Evolutionary conservation across 192 early-diverging fungal species (phyloP), one percentile per base, ranked within the genome.

Genomic region (Gaertneriomyces semiglobifer): DNA sequence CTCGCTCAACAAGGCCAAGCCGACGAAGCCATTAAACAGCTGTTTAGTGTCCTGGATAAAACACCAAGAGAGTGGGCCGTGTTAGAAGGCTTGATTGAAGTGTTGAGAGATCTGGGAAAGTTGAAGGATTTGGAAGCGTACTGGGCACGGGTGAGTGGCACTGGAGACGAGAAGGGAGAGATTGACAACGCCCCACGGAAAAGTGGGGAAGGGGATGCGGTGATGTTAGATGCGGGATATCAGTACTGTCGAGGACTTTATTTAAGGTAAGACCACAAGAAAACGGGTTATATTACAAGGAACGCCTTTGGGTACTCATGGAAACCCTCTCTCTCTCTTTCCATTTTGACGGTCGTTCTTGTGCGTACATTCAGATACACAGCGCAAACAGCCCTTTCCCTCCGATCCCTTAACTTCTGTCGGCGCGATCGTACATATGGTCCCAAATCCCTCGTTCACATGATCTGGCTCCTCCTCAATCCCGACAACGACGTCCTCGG

Each of bases 401-500:
- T 33, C 25, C 25, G 25, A 0, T 33, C 25, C 25, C 83, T 85
- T 72, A 74, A 77, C 44, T 65, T 63, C 43, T 77, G 70, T 10
- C 64, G 80, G 42, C 52, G 65, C 7, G 83, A 85, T 65, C 50
- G 68, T 10, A 75, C 72, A 47, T 85, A 74, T 76, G 81, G 81
- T 10, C 71, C 71, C 46, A 64, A 69, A 41, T 64, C 80, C 1
- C 53, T 80, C 1, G 63, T 69, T 45, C 62, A 85, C 65, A 78
- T 85, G 77, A 77, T 85, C 20, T 80, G 83, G 62, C 77, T 85
- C 33, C 83, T 81, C 44, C 69, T 85, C 44, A 85, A 85, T 67
- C 83, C 83, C 12, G 80, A 74, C 51, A 79, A 85, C 47, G 79
- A 85, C 33, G 79, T 77, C 0, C 42, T 81, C 14, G 83, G 83